These are phyloP conservation scores for Rhizoclosmatium sp. DNA, from an alignment of 192 early-diverging fungal species.

Conservation along the genomic window DNA sequence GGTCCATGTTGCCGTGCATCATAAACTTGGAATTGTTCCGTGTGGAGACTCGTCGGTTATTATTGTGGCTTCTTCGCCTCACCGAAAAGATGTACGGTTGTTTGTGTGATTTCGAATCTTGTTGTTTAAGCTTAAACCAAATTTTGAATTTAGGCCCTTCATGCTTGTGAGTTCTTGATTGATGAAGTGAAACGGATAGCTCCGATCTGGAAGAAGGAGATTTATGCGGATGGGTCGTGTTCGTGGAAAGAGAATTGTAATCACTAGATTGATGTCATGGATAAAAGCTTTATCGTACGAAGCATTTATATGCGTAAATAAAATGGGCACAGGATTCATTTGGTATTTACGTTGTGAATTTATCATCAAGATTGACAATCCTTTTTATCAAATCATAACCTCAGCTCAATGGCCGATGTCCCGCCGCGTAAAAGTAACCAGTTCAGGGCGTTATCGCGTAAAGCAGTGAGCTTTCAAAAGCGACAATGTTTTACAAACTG, in stretches of 20 bases:
- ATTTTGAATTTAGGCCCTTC: constrained; percentile 54
- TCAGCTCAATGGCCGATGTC: not conserved
- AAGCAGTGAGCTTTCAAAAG: constrained; percentile 29
- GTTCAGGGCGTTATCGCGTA: constrained; percentile 42
- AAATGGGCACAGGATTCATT: too few species aligned
- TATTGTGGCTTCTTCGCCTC: constrained; percentile 80
- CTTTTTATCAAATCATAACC: not conserved
- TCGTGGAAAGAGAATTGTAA: constrained; percentile 72
- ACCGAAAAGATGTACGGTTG: constrained; percentile 64
- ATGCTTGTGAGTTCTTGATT: constrained; percentile 82
- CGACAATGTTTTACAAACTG: constrained; percentile 34
- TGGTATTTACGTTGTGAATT: not conserved
- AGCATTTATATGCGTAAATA: not conserved
- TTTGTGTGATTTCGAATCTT: not conserved
- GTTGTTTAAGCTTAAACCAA: not conserved
- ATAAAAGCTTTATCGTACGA: not conserved
- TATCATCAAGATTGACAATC: not conserved
- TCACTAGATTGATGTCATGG: not conserved
- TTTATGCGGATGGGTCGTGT: constrained; percentile 78
- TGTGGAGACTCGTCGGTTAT: constrained; percentile 84
- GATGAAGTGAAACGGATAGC: constrained; percentile 86
- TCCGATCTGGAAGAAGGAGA: constrained; percentile 96
- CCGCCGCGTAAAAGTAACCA: constrained; percentile 30
- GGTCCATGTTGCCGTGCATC: constrained; percentile 76
- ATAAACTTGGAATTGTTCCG: constrained; percentile 77